Conservation (phyloP, 768 basidiomycete genomes). For the Baorangia bicolor region DNA sequence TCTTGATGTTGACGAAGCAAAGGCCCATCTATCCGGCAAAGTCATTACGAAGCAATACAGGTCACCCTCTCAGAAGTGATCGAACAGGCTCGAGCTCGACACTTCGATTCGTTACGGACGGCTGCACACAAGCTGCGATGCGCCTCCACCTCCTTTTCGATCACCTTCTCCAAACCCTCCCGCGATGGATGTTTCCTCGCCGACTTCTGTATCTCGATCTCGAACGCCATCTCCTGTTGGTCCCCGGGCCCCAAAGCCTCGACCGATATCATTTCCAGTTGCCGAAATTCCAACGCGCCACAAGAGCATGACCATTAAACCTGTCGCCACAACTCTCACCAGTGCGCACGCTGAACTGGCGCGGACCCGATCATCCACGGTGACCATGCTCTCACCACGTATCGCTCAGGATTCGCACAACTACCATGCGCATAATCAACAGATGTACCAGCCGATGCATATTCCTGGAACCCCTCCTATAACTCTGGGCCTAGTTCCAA, state of each 20-base stretch:
- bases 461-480: conserved; percentile 22
- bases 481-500: not conserved
- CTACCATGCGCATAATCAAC: conserved; percentile 33
- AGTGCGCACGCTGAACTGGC: conserved; percentile 24
- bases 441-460: conserved; percentile 32
- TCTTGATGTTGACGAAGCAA: conserved; percentile 32
- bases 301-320: conserved; percentile 32
- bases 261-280: conserved; percentile 31
- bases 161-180: conserved; percentile 28
- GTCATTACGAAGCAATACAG: conserved; percentile 43
- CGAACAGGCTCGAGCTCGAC: conserved; percentile 16
- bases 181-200: conserved; percentile 11
- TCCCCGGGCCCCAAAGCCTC: conserved; percentile 40
- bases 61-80: conserved; percentile 38
- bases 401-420: conserved; percentile 30
- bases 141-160: conserved; percentile 30
- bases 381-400: conserved; percentile 25
- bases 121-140: conserved; percentile 27
- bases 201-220: conserved; percentile 34
- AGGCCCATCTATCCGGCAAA: conserved; percentile 22
- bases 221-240: conserved; percentile 51
- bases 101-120: conserved; percentile 8
- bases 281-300: conserved; percentile 29
- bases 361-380: conserved; percentile 31
- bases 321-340: conserved; percentile 13